phyloP scores from a whole-genome alignment of 2,329 filamentous ascomycete genomes.

The Paracoccidioides lutzii region DNA sequence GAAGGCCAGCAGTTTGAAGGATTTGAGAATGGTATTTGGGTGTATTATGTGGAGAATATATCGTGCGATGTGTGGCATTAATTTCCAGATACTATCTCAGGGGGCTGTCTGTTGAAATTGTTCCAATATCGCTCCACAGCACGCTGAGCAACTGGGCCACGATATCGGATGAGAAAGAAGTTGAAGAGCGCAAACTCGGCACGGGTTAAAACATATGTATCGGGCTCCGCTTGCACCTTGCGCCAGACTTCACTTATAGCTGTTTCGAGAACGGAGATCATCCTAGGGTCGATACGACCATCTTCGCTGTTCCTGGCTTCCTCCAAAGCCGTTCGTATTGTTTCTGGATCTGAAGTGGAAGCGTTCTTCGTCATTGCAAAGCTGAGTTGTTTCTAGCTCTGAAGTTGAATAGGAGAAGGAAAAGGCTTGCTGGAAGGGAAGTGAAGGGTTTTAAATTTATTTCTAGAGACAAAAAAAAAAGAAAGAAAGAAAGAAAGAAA shows the following conservation, averaged over 20 bases:
- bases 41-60: not conserved
- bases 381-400: not conserved
- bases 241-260: constrained; percentile 54
- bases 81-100: not conserved
- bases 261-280: constrained; percentile 52
- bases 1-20: not conserved
- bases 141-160: constrained; percentile 38
- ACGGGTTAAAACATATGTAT: constrained; percentile 57
- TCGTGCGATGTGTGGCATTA: not conserved
- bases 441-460: not conserved
- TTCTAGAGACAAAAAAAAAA: not conserved
- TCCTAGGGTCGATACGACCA: constrained; percentile 48
- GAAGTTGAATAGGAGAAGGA: not conserved
- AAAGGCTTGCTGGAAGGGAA: not conserved
- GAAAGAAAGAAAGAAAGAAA: not conserved
- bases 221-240: constrained; percentile 50
- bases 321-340: constrained; percentile 57
- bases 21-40: not conserved
- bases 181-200: constrained; percentile 83
- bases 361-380: constrained; percentile 25
- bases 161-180: constrained; percentile 60
- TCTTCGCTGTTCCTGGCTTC: constrained; percentile 62
- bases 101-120: constrained; percentile 16
- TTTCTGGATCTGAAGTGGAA: constrained; percentile 23
- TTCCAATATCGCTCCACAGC: constrained; percentile 48